Conservation (phyloP, 1,284 basidiomycete species). For the Erythrobasidium hasegawianum region DNA sequence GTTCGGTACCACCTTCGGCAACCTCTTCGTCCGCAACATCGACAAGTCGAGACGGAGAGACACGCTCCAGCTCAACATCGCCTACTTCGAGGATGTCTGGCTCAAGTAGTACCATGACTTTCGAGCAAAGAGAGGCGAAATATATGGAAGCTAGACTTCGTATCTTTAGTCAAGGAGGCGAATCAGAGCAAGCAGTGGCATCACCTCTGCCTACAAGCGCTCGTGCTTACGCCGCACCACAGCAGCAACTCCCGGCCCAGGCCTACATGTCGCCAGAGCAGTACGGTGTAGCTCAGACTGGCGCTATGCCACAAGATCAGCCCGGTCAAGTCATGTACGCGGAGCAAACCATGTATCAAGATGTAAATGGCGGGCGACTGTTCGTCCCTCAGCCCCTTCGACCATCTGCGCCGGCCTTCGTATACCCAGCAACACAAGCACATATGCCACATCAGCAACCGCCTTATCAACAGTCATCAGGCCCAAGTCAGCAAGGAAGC, state of each 20-base stretch:
- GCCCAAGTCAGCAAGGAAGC: too few species aligned
- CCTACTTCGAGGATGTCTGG: neutral
- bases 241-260: neutral
- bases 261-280: neutral
- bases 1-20: neutral
- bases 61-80: neutral
- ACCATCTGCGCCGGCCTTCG: slow-evolving; percentile 23
- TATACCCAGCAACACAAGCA: slow-evolving; percentile 4
- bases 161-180: slow-evolving; percentile 37
- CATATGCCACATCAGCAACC: neutral
- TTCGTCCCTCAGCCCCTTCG: neutral
- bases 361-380: neutral
- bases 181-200: neutral
- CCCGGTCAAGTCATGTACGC: neutral
- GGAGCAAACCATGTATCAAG: neutral
- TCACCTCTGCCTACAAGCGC: neutral
- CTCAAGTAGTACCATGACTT: slow-evolving; percentile 15
- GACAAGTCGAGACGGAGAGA: neutral
- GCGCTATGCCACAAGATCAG: neutral
- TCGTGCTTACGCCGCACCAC: neutral
- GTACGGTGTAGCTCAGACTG: neutral
- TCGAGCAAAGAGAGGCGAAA: slow-evolving; percentile 36
- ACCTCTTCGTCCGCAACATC: neutral
- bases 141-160: slow-evolving; percentile 42
- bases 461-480: neutral